These are phyloP conservation scores for Tricholoma matsutake DNA, from an alignment of 768 basidiomycete genomes.

Conservation along the genomic window DNA sequence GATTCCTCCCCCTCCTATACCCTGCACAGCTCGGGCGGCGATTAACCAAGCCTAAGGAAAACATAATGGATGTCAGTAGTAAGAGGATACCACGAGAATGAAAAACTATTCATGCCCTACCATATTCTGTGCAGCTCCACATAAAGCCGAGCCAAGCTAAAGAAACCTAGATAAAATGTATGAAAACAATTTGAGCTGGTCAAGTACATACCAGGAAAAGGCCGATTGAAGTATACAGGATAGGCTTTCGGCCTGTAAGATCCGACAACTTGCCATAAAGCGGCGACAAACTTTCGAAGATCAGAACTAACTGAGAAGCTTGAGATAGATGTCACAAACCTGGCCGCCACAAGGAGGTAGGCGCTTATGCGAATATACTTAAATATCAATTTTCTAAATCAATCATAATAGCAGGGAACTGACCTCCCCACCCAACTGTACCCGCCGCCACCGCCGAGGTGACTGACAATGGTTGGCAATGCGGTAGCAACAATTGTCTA, in stretches of 20 bases:
- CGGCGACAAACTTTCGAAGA: slow-evolving; percentile 50
- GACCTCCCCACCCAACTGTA: slow-evolving; percentile 78
- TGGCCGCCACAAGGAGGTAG: slow-evolving; percentile 67
- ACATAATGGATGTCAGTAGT: not conserved
- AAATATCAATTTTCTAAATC: not conserved
- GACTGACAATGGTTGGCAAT: slow-evolving; percentile 67
- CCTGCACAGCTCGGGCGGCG: slow-evolving; percentile 74
- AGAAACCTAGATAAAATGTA: not conserved
- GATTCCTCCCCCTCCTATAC: slow-evolving; percentile 81
- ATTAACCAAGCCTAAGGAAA: slow-evolving; percentile 60
- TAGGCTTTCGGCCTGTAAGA: slow-evolving; percentile 55
- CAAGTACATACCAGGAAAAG: slow-evolving; percentile 57
- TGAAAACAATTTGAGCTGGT: not conserved
- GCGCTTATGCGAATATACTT: slow-evolving; percentile 42
- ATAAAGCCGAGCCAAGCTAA: slow-evolving; percentile 76
- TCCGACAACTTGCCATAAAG: slow-evolving; percentile 79
- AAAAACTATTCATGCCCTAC: slow-evolving; percentile 17
- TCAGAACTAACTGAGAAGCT: not conserved
- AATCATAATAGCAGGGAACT: slow-evolving; percentile 8
- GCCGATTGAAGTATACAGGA: slow-evolving; percentile 62
- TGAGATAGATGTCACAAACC: slow-evolving; percentile 20
- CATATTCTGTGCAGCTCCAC: slow-evolving; percentile 79
- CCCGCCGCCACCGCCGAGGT: slow-evolving; percentile 57
- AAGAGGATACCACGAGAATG: not conserved
- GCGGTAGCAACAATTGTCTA: slow-evolving; percentile 73